Base-by-base conservation (phyloP, 148 eudicot genomes). In the Camellia sinensis region DNA sequence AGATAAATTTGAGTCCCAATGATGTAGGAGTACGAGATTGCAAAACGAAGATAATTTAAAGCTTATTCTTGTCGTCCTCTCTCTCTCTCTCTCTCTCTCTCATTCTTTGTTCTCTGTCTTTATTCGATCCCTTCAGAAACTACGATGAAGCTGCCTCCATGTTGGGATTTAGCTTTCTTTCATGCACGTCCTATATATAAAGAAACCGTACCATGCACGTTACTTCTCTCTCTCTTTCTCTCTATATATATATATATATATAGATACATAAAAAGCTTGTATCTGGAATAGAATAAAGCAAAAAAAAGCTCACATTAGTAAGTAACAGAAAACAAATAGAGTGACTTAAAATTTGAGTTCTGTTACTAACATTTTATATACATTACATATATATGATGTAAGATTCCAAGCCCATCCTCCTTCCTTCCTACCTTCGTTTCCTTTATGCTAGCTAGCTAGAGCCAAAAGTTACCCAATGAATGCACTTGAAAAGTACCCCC, bases 111-210 rank as follows among this genome's bases (percentile, higher is more conserved):
- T 73, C 40, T 73, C 40, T 73, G 63, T 73, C 68, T 29, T 50
- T 77, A 40, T 78, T 65, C 37, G 37, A 29, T 29, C 77, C 66
- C 54, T 71, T 67, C 15, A 22, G 79, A 79, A 68, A 83, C 78
- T 73, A 67, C 79, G 4, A 44, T 59, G 79, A 75, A 74, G 56
- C 66, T 62, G 48, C 7, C 74, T 56, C 15, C 67, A 72, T 40
- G 62, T 74, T 48, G 52, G 52, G 52, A 48, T 48, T 48, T 48
- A 48, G 52, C 52, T 48, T 48, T 48, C 5, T 13, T 53, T n/a
- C 54, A 72, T 72, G 41, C 68, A 65, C 68, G 68, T 18, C 68
- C 29, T 18, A 6, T 65, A n/a, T 29, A 29, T 29, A 29, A 29
- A 29, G 37, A n/a, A 7, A 9, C 0, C 2, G 3, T 21, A 7